Evolutionary conservation across 441 rosid genomes (phyloP), one percentile per base, ranked within the genome.

Genomic region (Eutrema salsugineum): DNA sequence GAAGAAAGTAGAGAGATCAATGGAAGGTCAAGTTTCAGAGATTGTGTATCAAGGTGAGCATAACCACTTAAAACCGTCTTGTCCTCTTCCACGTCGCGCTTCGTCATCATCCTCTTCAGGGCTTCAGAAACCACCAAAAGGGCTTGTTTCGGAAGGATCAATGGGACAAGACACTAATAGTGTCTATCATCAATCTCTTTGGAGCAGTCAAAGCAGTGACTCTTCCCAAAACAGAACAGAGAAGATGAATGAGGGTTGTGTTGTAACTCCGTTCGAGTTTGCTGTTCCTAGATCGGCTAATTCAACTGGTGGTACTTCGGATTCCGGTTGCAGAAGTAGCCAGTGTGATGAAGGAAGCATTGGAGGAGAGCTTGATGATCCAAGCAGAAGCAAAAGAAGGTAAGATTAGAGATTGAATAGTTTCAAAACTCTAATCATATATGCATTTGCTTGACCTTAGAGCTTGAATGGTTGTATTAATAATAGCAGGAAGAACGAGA

Each of bases 1-100:
- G 73, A 94, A 94, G 83, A 92, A 91, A 83, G 99, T 90, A 1
- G 99, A 94, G 73, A 88, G 96, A 65, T 90, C 97, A 55, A 68
- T 84, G 19, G 94, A 87, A 65, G 96, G 98, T 16, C 89, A 87
- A 60, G 91, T 94, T 30, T 91, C 97, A 50, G 99, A 91, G 78
- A 90, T 94, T 63, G 97, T 94, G 14, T 94, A 94, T 79, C 90
- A 87, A 70, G 97, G 98, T 24, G 99, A 90, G 50, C 99, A 94
- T 76, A 90, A 82, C 67, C 99, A 94, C 69, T 66, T 76, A 8
- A 94, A 92, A 78, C 97, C 98, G 24, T 58, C 76, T 4, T 59
- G 72, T 20, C 80, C 80, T 22, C 79, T 70, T 57, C 75, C 72
- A 7, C 71, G 68, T 49, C 63, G 72, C 0, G 50, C 76, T 42